phyloP scores from a whole-genome alignment of 306 rosid species.

The Rosa persica region DNA sequence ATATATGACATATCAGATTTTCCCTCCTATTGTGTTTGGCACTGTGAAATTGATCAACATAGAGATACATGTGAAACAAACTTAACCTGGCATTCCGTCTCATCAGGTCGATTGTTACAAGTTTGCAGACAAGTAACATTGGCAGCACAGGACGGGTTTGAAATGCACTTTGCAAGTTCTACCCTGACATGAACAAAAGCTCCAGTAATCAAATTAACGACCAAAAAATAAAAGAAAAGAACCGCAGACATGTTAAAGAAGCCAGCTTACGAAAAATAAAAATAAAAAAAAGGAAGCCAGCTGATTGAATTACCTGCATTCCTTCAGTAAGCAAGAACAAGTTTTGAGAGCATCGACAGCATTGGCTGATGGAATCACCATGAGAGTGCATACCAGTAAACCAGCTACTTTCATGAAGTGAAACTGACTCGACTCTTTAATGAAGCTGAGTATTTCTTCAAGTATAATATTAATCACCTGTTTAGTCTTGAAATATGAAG shows the following conservation, averaged over 20 bases:
- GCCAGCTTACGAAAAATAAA: background rate
- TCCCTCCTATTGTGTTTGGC: background rate
- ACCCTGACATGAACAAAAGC: slow-evolving; percentile 52
- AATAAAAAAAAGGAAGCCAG: background rate
- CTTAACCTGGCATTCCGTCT: slow-evolving; percentile 91
- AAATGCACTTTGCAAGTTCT: slow-evolving; percentile 83
- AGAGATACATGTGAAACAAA: slow-evolving; percentile 16
- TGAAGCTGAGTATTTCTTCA: slow-evolving; percentile 26
- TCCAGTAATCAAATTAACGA: slow-evolving; percentile 19
- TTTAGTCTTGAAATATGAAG: slow-evolving; percentile 26
- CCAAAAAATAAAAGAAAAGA: no score
- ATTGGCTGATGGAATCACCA: slow-evolving; percentile 70
- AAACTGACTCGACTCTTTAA: slow-evolving; percentile 52
- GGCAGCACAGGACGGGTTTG: slow-evolving; percentile 92
- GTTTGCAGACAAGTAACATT: slow-evolving; percentile 95
- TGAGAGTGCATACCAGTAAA: slow-evolving; percentile 49
- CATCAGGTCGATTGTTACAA: slow-evolving; percentile 95
- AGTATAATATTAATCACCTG: slow-evolving; percentile 27
- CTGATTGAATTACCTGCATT: slow-evolving; percentile 65
- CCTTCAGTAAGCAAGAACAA: slow-evolving; percentile 89
- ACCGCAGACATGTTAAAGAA: background rate
- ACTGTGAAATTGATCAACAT: background rate
- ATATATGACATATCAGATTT: slow-evolving; percentile 25
- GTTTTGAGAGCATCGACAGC: slow-evolving; percentile 95
- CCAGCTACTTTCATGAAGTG: slow-evolving; percentile 45